Evolutionary conservation across 2,329 filamentous ascomycete genomes (phyloP).

Genomic region (Ophiostoma triangulosporum): DNA sequence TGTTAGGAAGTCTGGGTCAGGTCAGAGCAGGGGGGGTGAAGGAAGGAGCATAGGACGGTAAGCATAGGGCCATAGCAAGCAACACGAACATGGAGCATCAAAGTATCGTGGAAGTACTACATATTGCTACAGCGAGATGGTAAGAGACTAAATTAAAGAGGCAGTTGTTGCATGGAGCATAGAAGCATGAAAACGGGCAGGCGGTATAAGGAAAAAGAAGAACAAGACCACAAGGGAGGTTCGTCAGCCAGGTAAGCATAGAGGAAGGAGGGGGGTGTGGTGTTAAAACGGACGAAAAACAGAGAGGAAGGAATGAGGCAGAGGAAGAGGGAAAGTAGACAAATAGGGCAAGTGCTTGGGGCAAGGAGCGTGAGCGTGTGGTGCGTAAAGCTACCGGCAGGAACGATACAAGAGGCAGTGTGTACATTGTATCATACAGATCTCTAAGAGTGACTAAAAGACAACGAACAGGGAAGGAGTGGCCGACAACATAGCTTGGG

Average conservation of each 20-base stretch:
- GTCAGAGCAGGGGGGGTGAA: conserved; percentile 1
- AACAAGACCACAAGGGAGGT: not conserved
- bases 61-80: not conserved
- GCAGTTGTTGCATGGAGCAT: not conserved
- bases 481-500: not conserved
- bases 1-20: not conserved
- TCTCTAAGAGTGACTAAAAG: not conserved
- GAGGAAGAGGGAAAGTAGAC: not conserved
- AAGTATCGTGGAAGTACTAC: not conserved
- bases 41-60: not conserved
- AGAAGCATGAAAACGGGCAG: not conserved
- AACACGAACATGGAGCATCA: not conserved
- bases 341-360: not conserved
- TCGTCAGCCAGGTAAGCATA: not conserved
- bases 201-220: not conserved
- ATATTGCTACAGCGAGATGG: not conserved
- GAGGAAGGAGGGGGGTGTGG: not conserved
- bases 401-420: not conserved
- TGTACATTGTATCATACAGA: not conserved
- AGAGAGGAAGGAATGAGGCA: not conserved
- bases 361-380: not conserved
- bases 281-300: not conserved
- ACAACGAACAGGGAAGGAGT: not conserved
- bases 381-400: not conserved
- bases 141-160: not conserved